These are phyloP conservation scores for Solanum chmielewskii DNA, from an alignment of 257 asterid species.

Conservation along the genomic window DNA sequence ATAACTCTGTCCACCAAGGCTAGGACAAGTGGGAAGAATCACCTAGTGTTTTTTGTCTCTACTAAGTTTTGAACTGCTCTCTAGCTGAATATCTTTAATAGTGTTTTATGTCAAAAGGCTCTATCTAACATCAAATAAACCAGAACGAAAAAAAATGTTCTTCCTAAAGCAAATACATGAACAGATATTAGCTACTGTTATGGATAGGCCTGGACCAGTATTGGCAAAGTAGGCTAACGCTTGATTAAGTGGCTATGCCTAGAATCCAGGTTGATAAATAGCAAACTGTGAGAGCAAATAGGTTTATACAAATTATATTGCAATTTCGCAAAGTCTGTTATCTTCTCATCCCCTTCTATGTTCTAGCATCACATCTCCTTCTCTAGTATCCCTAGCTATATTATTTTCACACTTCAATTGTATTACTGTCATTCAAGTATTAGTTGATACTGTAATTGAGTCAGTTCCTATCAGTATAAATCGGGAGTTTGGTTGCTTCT, in stretches of 20 bases:
- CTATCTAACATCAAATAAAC: not conserved
- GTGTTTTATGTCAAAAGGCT: not conserved
- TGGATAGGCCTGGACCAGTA: not conserved
- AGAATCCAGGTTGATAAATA: not conserved
- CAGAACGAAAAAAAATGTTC: not conserved
- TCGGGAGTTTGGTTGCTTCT: not conserved
- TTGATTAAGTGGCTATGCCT: not conserved
- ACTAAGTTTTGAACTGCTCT: not conserved
- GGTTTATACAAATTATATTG: not conserved
- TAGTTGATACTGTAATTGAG: not conserved
- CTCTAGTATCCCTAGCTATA: not conserved
- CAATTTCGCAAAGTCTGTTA: not conserved
- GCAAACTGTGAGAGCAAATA: not conserved
- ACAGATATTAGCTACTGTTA: not conserved
- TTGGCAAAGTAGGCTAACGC: not conserved
- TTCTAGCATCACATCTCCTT: not conserved
- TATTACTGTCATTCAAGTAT: not conserved
- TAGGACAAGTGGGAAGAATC: not conserved
- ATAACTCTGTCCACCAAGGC: not conserved
- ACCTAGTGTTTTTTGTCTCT: not conserved
- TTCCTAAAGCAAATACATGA: not conserved
- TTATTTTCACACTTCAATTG: not conserved
- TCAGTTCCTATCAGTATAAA: not conserved
- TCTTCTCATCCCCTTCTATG: not conserved
- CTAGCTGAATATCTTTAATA: not conserved